Evolutionary conservation across 148 eudicot species (phyloP).

Genomic region (Rhododendron simsii): DNA sequence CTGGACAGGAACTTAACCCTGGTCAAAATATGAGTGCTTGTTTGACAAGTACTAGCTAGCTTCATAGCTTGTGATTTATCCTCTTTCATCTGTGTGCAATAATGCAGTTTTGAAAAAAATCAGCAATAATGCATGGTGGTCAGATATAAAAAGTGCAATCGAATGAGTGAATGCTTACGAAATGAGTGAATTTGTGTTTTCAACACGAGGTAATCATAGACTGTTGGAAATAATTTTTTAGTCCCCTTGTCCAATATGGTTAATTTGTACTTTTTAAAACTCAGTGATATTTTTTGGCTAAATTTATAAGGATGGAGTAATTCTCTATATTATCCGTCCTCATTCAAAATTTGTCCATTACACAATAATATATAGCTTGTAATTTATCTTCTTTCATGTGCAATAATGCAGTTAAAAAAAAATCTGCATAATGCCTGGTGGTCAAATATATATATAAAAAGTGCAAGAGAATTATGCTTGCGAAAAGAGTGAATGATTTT

Average conservation of each 20-base stretch:
- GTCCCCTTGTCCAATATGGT: no score
- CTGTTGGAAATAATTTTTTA: no score
- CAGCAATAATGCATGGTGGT: constrained; percentile 6
- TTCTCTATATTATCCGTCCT: no score
- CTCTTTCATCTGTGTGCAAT: neutral
- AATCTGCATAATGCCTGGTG: constrained; percentile 12
- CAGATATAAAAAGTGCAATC: neutral
- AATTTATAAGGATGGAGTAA: no score
- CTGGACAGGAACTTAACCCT: no score
- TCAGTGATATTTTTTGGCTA: no score
- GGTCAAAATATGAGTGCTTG: neutral
- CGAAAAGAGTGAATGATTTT: neutral
- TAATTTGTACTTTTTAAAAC: neutral
- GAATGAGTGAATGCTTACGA: neutral
- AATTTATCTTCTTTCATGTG: neutral
- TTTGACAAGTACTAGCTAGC: neutral
- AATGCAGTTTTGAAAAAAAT: neutral
- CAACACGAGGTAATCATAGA: neutral
- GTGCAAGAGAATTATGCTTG: neutral
- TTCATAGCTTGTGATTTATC: neutral
- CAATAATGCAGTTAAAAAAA: neutral
- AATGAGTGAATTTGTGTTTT: neutral
- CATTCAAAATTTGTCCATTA: no score
- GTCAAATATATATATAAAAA: neutral
- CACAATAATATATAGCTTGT: neutral